phyloP scores from a whole-genome alignment of 2,329 filamentous ascomycete genomes.

The Fusarium sarcochroum region DNA sequence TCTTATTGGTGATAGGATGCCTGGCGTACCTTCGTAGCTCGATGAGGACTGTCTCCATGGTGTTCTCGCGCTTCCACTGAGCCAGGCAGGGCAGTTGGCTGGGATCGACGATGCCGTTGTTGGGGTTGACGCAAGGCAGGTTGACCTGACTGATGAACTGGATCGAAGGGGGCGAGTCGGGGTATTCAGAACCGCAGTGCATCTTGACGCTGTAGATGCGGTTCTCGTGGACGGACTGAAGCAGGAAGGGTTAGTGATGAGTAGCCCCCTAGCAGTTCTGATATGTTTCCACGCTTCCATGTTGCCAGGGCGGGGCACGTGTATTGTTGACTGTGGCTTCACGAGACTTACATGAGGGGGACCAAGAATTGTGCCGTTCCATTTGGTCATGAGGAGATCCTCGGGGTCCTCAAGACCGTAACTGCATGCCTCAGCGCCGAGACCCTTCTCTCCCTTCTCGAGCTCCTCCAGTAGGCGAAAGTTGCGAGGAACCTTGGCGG shows the following conservation, averaged over 20 bases:
- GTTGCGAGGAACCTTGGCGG: slow-evolving; percentile 85
- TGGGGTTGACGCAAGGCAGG: slow-evolving; percentile 90
- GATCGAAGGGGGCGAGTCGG: slow-evolving; percentile 88
- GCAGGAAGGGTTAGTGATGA: slow-evolving; percentile 23
- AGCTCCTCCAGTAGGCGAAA: slow-evolving; percentile 97
- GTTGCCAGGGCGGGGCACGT: background rate
- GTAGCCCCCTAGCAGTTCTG: background rate
- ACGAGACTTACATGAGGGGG: slow-evolving; percentile 85
- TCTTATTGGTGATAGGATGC: background rate
- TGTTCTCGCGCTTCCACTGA: slow-evolving; percentile 93
- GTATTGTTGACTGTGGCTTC: background rate
- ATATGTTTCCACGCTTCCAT: slow-evolving; percentile 1
- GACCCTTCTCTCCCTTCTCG: slow-evolving; percentile 98
- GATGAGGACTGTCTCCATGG: slow-evolving; percentile 93
- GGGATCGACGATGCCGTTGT: slow-evolving; percentile 87
- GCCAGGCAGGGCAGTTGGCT: slow-evolving; percentile 86
- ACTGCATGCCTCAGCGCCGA: slow-evolving; percentile 96
- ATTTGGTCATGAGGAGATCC: slow-evolving; percentile 97
- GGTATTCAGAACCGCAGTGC: slow-evolving; percentile 91
- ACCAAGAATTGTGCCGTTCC: slow-evolving; percentile 97
- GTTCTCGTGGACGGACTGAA: slow-evolving; percentile 94
- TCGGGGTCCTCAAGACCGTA: slow-evolving; percentile 95
- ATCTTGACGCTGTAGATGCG: slow-evolving; percentile 99
- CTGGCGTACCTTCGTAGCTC: slow-evolving; percentile 80
- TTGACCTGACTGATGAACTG: slow-evolving; percentile 96